Base-by-base conservation (phyloP, 768 basidiomycete species). In the Mycena maculata region DNA sequence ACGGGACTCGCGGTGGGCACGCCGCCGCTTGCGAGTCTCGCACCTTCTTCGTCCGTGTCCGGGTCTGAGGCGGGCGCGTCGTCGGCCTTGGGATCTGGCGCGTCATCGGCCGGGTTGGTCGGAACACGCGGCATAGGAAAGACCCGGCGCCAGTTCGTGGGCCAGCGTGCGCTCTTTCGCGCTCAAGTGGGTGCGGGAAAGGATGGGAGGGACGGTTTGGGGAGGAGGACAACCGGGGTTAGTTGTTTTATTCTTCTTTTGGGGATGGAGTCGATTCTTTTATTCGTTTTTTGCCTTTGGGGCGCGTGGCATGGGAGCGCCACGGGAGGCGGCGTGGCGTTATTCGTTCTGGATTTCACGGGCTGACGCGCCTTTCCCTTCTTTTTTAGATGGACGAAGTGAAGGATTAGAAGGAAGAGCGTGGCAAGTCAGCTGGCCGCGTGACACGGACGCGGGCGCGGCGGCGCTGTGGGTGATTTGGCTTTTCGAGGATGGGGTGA, bases 141-240 rank as follows among this genome's bases (percentile, higher is more conserved):
- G 52, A 67, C 61, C 39, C 59, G 60, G 22, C 59, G 65, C 45
- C 65, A 67, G 39, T 60, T 67, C 52, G 18, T 67, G 65, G 65
- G 65, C 65, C n/a, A 28, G 23, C 28, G 65, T 47, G 1, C 65
- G 65, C 38, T 27, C 44, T 5, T 67, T 61, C 18, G 65, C 65
- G 28, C 39, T 67, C 27, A 25, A 45, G 0, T 67, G 36, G 11
- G 60, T 67, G 4, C 31, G 27, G 27, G 25, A 31, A 8, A 8
- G 65, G 47, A 2, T 67, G 39, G n/a, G 33, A 42, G 38, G 60
- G 60, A 0, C 28, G 65, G 12, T 56, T 9, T 22, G 65, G 65
- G 11, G 65, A 60, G 22, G 15, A n/a, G 36, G 36, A 15, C 8
- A 38, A 9, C 15, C 36, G 8, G 15, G 8, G 41, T n/a, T 7